A percentile compares a stretch with the other conserved stretches of the same genome.
phyloP scores from a whole-genome alignment of 1,284 basidiomycete species.

The Moniliophthora roreri region DNA sequence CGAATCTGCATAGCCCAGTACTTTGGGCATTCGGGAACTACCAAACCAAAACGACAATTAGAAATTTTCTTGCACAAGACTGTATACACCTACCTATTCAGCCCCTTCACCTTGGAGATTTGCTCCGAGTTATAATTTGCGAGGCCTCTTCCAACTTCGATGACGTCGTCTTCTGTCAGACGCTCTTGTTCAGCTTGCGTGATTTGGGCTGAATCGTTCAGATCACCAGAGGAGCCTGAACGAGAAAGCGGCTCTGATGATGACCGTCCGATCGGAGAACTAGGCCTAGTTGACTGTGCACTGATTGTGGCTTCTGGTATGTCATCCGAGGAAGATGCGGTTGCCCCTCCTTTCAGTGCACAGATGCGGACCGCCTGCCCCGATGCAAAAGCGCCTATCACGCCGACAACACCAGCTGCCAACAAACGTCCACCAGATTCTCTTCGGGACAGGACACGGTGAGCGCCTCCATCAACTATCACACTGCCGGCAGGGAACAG shows the following conservation, averaged over 20 bases:
- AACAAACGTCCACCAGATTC: conserved; percentile 90
- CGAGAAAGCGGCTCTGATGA: conserved; percentile 32
- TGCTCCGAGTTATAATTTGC: conserved; percentile 97
- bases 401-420: conserved; percentile 86
- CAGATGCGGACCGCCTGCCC: conserved; percentile 92
- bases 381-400: conserved; percentile 88
- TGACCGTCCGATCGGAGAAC: conserved; percentile 24
- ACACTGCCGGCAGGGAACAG: conserved; percentile 86
- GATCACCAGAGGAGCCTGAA: conserved; percentile 32
- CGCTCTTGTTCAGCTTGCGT: conserved; percentile 27
- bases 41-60: conserved; percentile 1
- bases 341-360: conserved; percentile 40
- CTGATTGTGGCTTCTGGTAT: conserved; percentile 1
- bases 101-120: conserved; percentile 85
- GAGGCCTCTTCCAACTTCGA: conserved; percentile 91
- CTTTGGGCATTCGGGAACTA: conserved; percentile 79
- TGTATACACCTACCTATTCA: conserved; percentile 71
- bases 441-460: conserved; percentile 78
- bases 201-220: conserved; percentile 28
- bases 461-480: conserved; percentile 88
- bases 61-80: conserved; percentile 12
- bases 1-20: conserved; percentile 92
- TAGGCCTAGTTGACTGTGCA: conserved; percentile 23
- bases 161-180: conserved; percentile 62
- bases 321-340: conserved; percentile 28